Evolutionary conservation across 345 rosid genomes (phyloP).

Genomic region (Citrus hindsii): DNA sequence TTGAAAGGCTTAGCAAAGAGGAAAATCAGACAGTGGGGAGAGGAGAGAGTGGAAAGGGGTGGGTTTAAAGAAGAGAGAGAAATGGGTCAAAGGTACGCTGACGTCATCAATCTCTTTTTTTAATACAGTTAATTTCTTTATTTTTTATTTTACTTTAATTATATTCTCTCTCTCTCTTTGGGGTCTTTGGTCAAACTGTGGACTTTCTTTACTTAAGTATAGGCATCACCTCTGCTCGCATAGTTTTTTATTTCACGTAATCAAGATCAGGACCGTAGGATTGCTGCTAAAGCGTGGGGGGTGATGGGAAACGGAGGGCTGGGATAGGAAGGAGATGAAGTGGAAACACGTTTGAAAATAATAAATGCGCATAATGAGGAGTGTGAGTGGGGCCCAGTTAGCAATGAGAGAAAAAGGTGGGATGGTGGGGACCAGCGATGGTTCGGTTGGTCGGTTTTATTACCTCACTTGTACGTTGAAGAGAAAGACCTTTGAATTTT

Average conservation of each 20-base stretch:
- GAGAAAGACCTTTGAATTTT: not conserved
- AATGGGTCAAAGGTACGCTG: slow-evolving; percentile 48
- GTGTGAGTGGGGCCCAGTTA: slow-evolving; percentile 20
- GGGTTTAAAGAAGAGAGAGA: slow-evolving; percentile 47
- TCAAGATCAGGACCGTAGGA: slow-evolving; percentile 25
- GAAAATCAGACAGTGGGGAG: not conserved
- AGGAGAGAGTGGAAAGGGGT: slow-evolving; percentile 11
- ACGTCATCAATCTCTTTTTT: slow-evolving; percentile 43
- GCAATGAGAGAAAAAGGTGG: not conserved
- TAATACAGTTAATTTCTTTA: not conserved
- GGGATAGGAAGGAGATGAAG: not conserved
- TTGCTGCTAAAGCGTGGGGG: too few species aligned
- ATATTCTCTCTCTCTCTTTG: not conserved
- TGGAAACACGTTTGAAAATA: not conserved
- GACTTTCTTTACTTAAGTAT: slow-evolving; percentile 1
- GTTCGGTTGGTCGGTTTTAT: slow-evolving; percentile 31
- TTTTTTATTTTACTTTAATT: not conserved
- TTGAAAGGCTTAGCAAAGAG: not conserved
- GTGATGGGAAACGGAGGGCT: not conserved
- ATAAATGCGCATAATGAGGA: slow-evolving; percentile 24
- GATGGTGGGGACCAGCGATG: slow-evolving; percentile 10
- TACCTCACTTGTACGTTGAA: slow-evolving; percentile 26
- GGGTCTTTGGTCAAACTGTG: slow-evolving; percentile 41
- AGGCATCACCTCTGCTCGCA: slow-evolving; percentile 13
- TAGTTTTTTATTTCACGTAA: not conserved